Evolutionary conservation across 208 protist genomes (phyloP), one percentile per base, ranked within the genome.

Genomic region (Leptomonas pyrrhocoris): DNA sequence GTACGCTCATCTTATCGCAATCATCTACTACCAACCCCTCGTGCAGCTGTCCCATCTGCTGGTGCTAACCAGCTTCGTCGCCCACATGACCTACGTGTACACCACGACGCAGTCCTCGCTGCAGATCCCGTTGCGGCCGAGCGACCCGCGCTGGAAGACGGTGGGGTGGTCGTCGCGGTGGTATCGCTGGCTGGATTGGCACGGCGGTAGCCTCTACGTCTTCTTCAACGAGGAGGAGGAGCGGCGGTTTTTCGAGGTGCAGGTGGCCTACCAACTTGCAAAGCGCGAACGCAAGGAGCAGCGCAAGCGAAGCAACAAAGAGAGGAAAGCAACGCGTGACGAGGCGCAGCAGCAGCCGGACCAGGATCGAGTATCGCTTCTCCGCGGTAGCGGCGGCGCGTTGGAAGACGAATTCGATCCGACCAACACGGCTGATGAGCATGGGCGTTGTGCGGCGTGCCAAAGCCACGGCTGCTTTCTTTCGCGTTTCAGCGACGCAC

Each of bases 161-260:
- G 77, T 88, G 57, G 77, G 79, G 40, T 95, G 90, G 90, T 83
- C 81, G 31, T 57, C 46, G 45, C 77, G 80, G 71, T 95, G 90
- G 90, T 95, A 89, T 64, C 79, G 73, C 28, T 95, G 90, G 90
- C 77, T 95, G 16, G 55, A 70, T 31, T 73, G 71, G 63, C 90
- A 95, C 72, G 90, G 90, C 49, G 90, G 90, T 13, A 89, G 81
- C 53, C 74, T 88, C 13, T 95, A 95, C 64, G 78, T 95, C 36
- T 95, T 95, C 78, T 68, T 81, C 58, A 93, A 73, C 59, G 85
- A 93, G 61, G 53, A 53, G 18, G 86, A 93, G 73, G 88, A 95
- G 63, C 50, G 83, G n/a, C 49, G 77, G 2, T 92, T 92, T 45
- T 80, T 81, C 21, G 81, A 59, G 50, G 53, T 95, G 36, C 89